Conservation (phyloP, 176 grass and related monocot genomes). For the Hordeum marinum region DNA sequence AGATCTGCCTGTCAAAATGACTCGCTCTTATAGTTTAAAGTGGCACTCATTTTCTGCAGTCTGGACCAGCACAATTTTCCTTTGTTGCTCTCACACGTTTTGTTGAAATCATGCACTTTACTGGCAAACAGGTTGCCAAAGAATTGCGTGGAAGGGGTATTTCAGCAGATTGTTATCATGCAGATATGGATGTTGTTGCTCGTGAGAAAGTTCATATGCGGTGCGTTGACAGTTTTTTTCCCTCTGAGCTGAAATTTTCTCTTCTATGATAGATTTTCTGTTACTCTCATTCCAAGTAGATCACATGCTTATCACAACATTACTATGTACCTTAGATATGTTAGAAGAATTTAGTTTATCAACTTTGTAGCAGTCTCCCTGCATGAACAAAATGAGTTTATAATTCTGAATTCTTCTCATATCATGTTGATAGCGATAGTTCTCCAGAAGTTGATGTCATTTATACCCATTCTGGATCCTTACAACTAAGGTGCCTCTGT, state of each 20-base stretch:
- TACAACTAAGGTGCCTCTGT: not conserved
- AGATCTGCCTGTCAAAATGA: not conserved
- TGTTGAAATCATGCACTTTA: conserved; percentile 7
- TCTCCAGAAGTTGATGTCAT: not conserved
- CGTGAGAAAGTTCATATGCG: conserved; percentile 78
- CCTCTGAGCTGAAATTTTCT: not conserved
- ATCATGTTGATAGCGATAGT: not conserved
- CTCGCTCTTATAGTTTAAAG: not conserved
- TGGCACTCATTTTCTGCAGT: not conserved
- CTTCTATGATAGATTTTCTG: not conserved
- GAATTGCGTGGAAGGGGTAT: conserved; percentile 70
- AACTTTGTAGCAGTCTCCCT: not conserved
- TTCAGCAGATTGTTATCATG: conserved; percentile 92
- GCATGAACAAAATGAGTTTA: not conserved
- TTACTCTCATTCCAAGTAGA: not conserved
- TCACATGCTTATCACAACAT: not conserved
- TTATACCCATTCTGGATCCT: not conserved
- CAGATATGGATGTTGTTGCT: conserved; percentile 82
- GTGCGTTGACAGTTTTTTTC: conserved; percentile 31
- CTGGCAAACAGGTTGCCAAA: conserved; percentile 66
- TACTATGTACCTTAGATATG: not conserved
- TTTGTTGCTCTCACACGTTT: conserved; percentile 12
- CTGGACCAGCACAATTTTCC: not conserved
- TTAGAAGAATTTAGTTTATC: not conserved
- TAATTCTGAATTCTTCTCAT: not conserved